Base-by-base conservation (phyloP, 2,329 filamentous ascomycete species). In the Cladophialophora carrionii region DNA sequence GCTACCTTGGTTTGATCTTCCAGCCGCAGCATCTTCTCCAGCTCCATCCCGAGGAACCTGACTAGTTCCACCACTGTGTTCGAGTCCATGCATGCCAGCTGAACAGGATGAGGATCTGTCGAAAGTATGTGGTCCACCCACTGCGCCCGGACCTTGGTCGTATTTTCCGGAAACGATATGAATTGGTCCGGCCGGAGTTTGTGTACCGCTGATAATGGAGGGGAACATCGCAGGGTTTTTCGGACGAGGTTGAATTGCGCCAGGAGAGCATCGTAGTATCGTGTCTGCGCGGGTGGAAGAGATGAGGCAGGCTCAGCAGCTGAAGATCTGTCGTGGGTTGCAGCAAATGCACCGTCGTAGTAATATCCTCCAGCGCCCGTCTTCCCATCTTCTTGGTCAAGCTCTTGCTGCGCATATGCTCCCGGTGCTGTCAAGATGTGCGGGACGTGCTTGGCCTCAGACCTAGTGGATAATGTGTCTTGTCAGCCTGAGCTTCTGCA, bases 291-390 rank as follows among this genome's bases (percentile, higher is more conserved):
- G n/a, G 76, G 72, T 20, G 74, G 70, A 12, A 82, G 78, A 32
- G 31, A 31, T 0, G 85, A 81, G 1, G 83, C 79, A 8, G 43
- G 41, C 32, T 53, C 56, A 9, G 69, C 68, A 24, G 76, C 67
- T 37, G 77, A 72, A 31, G 74, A 66, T 24, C 14, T 49, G 6
- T 81, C 78, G 0, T 86, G 83, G 2, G 83, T 81, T 3, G 88
- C 90, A 26, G 89, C 86, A 75, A 92, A 96, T 43, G 91, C 90
- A 56, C 92, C 92, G 71, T 96, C 90, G 17, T 87, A 80, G 74
- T 91, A 95, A 73, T 86, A 88, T 10, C 89, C 90, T 55, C 67
- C 61, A 37, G 62, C 57, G 57, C 63, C 63, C 22, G 17, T 24
- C 26, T 53, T 20, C 34, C 51, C 60, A 4, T 37, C 34, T 10